Percentiles rank a stretch among this genome's conserved stretches.
Conservation (phyloP, 441 rosid species). For the Lagerstroemia fauriei region DNA sequence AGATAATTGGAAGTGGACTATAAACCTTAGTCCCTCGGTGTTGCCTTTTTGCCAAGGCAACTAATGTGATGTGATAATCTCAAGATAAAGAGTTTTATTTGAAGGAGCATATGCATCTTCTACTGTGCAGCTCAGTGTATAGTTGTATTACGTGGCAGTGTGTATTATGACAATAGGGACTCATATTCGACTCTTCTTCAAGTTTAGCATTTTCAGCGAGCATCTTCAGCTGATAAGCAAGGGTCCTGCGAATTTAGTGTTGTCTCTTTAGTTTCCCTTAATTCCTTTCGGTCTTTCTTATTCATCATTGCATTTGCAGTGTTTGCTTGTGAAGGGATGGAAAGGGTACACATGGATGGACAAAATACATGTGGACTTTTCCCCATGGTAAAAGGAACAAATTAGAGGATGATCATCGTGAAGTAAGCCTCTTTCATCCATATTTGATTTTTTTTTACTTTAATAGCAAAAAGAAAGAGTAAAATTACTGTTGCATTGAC, state of each 20-base stretch:
- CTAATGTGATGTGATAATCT: too few species aligned
- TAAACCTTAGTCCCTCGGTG: too few species aligned
- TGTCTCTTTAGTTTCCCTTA: neutral
- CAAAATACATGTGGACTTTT: conserved; percentile 93
- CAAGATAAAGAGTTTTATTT: too few species aligned
- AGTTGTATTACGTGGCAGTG: neutral
- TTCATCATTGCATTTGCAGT: conserved; percentile 47
- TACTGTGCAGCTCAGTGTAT: neutral
- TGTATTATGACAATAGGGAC: neutral
- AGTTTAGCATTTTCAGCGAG: neutral
- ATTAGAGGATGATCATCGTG: conserved; percentile 93
- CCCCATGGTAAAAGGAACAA: conserved; percentile 95
- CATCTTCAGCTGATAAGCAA: neutral
- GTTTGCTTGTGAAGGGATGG: conserved; percentile 95
- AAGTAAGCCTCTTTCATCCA: conserved; percentile 46
- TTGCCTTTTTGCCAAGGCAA: too few species aligned
- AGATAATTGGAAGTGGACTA: too few species aligned
- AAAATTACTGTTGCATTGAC: too few species aligned
- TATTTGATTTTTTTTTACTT: too few species aligned
- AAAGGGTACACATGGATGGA: too few species aligned
- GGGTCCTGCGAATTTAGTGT: neutral
- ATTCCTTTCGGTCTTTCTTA: neutral
- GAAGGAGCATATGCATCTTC: too few species aligned
- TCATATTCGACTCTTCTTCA: too few species aligned
- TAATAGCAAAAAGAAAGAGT: too few species aligned